These are phyloP conservation scores for Paspalum vaginatum DNA, from an alignment of 176 grass and related monocot genomes.

Conservation along the genomic window DNA sequence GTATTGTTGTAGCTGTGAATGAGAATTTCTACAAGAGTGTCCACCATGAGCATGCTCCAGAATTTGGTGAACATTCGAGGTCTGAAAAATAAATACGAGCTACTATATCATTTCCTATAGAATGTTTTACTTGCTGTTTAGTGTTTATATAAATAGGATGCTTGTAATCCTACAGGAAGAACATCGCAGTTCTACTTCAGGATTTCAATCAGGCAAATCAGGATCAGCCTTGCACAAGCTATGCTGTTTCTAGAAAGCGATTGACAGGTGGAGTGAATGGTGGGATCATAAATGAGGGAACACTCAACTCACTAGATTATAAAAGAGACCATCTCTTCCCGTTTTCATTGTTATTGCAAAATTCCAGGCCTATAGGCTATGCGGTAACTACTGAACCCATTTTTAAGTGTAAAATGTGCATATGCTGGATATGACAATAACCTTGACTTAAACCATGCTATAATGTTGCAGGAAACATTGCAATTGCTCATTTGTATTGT, in stretches of 20 bases:
- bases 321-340: conserved; percentile 85
- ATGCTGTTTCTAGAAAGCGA: conserved; percentile 69
- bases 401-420: neutral
- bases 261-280: conserved; percentile 91
- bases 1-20: conserved; percentile 78
- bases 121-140: conserved; percentile 18
- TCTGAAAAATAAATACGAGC: conserved; percentile 29
- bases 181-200: conserved; percentile 35
- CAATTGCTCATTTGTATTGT: conserved; percentile 84
- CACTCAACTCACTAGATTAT: conserved; percentile 70
- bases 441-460: conserved; percentile 33
- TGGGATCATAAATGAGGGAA: conserved; percentile 85
- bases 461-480: conserved; percentile 85
- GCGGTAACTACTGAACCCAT: conserved; percentile 55
- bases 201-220: conserved; percentile 55
- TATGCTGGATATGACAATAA: neutral
- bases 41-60: conserved; percentile 48
- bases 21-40: conserved; percentile 79
- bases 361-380: conserved; percentile 80
- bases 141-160: neutral
- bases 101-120: conserved; percentile 11
- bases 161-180: conserved; percentile 68
- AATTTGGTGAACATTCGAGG: conserved; percentile 60
- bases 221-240: conserved; percentile 58
- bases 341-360: conserved; percentile 79